phyloP scores from a whole-genome alignment of 208 protist species.

The Trypanosoma theileri region DNA sequence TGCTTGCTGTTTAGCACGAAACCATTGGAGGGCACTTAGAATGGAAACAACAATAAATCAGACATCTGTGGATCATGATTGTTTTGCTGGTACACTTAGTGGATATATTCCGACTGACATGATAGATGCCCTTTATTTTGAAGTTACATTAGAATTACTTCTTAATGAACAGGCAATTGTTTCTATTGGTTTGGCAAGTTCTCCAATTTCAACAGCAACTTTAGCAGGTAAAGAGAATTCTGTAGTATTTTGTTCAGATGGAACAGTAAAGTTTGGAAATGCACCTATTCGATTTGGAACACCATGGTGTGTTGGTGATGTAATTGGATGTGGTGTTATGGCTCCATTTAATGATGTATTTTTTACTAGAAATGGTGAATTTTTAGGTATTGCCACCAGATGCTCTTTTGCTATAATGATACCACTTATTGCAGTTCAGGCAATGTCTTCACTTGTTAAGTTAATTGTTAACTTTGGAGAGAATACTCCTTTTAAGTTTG shows the following conservation, averaged over 20 bases:
- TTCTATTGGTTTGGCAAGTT: conserved; percentile 60
- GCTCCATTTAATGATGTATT: conserved; percentile 78
- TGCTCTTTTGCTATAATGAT: conserved; percentile 50
- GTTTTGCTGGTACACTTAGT: conserved; percentile 67
- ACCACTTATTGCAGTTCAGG: conserved; percentile 67
- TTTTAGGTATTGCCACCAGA: conserved; percentile 73
- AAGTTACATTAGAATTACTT: conserved; percentile 70
- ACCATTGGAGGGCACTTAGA: conserved; percentile 71
- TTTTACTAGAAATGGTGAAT: conserved; percentile 86
- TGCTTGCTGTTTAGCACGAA: conserved; percentile 70
- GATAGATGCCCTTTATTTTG: conserved; percentile 86
- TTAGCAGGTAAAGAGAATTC: conserved; percentile 38
- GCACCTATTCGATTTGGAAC: conserved; percentile 39
- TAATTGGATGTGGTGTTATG: conserved; percentile 85
- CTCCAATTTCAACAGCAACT: conserved; percentile 46
- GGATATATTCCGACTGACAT: conserved; percentile 69
- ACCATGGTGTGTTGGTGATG: conserved; percentile 71
- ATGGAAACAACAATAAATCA: conserved; percentile 27
- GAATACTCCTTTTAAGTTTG: conserved; percentile 78
- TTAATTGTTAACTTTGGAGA: conserved; percentile 89
- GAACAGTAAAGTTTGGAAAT: conserved; percentile 33
- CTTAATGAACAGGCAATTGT: conserved; percentile 46
- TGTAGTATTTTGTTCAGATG: conserved; percentile 57
- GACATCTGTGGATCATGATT: conserved; percentile 40
- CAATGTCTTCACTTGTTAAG: conserved; percentile 60